Conservation (phyloP, 768 basidiomycete species). For the Naganishia randhawae region DNA sequence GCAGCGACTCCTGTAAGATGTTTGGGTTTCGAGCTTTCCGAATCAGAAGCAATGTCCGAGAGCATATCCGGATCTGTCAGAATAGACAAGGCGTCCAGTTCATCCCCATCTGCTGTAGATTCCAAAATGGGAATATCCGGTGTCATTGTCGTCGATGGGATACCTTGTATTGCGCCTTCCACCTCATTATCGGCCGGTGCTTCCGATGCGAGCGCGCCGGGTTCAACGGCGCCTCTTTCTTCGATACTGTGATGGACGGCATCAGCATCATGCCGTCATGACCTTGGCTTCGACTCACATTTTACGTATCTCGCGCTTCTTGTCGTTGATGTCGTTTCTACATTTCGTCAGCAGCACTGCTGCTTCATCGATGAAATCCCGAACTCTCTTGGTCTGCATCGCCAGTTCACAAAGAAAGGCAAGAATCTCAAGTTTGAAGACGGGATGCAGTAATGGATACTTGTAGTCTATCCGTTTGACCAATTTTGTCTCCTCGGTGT, state of each 20-base stretch:
- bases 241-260: slow-evolving; percentile 30
- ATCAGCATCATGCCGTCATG: neutral
- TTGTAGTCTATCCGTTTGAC: slow-evolving; percentile 57
- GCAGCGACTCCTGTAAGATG: slow-evolving; percentile 24
- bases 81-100: slow-evolving; percentile 10
- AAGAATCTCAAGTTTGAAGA: slow-evolving; percentile 78
- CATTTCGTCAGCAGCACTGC: slow-evolving; percentile 85
- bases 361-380: slow-evolving; percentile 82
- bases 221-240: slow-evolving; percentile 45
- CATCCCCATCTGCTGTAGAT: slow-evolving; percentile 9
- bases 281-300: slow-evolving; percentile 56
- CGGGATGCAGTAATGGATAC: slow-evolving; percentile 68
- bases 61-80: slow-evolving; percentile 12
- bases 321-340: slow-evolving; percentile 91
- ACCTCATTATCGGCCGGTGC: slow-evolving; percentile 22
- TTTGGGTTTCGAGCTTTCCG: slow-evolving; percentile 31
- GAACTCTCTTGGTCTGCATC: slow-evolving; percentile 82
- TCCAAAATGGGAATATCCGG: slow-evolving; percentile 4
- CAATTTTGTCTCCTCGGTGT: slow-evolving; percentile 40
- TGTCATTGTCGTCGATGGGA: slow-evolving; percentile 5
- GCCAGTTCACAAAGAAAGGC: slow-evolving; percentile 85
- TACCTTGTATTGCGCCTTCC: slow-evolving; percentile 14
- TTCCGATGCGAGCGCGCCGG: slow-evolving; percentile 31
- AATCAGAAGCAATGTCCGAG: slow-evolving; percentile 36
- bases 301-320: slow-evolving; percentile 82